Percentiles rank a stretch among this genome's conserved stretches.
Evolutionary conservation across 805 yeast species (phyloP).

Genomic region (Candida qinlingensis): DNA sequence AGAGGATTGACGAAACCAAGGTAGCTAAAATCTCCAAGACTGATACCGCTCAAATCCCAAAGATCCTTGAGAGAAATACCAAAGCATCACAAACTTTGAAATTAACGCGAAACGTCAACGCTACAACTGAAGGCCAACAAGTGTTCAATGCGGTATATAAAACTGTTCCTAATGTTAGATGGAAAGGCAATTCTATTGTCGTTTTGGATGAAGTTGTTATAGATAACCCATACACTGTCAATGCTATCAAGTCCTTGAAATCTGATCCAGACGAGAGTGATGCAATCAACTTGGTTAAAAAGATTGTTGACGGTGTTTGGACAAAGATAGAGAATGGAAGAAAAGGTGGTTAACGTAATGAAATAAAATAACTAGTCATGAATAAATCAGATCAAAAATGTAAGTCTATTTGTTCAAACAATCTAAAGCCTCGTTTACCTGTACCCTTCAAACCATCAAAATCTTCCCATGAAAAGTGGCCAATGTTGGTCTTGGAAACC

Average conservation of each 20-base stretch:
- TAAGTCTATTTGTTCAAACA: conserved; percentile 38
- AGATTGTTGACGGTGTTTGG: conserved; percentile 48
- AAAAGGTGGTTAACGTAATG: conserved; percentile 44
- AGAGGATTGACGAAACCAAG: conserved; percentile 24
- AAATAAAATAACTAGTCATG: too few species aligned
- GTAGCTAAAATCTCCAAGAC: conserved; percentile 15
- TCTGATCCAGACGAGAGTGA: conserved; percentile 11
- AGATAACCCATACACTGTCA: conserved; percentile 37
- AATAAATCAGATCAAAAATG: background rate
- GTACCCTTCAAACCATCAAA: conserved; percentile 70
- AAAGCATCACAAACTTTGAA: conserved; percentile 21
- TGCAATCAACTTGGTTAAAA: conserved; percentile 38
- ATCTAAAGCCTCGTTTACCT: conserved; percentile 42
- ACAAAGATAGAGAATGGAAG: conserved; percentile 35
- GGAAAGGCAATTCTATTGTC: conserved; percentile 39
- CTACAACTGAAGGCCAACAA: conserved; percentile 37
- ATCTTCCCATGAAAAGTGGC: conserved; percentile 35
- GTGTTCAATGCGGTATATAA: conserved; percentile 39
- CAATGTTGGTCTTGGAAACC: conserved; percentile 8
- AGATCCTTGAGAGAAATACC: conserved; percentile 14
- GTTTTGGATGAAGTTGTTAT: conserved; percentile 42
- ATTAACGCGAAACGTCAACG: conserved; percentile 30
- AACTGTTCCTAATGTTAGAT: conserved; percentile 39
- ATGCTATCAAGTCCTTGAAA: conserved; percentile 15
- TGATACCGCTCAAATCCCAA: conserved; percentile 12